phyloP scores from a whole-genome alignment of 805 yeast genomes.

The Jamesozyma rosinii region DNA sequence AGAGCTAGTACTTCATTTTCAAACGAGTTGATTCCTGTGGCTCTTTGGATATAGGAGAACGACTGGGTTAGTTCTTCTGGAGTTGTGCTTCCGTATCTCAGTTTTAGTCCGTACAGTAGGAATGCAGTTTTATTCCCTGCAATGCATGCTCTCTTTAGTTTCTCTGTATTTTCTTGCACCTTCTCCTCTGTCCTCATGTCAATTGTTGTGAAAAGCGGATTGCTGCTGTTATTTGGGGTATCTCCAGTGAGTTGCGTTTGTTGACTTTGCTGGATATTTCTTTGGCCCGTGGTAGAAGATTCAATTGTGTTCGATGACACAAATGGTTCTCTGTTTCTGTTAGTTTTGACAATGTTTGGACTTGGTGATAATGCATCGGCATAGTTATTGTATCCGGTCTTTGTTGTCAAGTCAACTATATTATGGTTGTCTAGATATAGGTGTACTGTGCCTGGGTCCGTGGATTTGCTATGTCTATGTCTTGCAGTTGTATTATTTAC shows the following conservation, averaged over 20 bases:
- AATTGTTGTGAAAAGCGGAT: constrained; percentile 29
- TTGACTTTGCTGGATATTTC: background rate
- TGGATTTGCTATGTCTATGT: constrained; percentile 4
- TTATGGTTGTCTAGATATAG: constrained; percentile 2
- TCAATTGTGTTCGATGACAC: no score
- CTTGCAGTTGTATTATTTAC: background rate
- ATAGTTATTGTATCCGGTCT: background rate
- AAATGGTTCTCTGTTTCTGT: background rate
- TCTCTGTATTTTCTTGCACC: constrained; percentile 59
- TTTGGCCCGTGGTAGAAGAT: background rate
- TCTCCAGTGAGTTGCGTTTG: background rate
- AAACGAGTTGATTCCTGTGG: constrained; percentile 33
- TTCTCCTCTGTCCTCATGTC: constrained; percentile 49
- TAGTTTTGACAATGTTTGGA: background rate
- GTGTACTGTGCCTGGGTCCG: constrained; percentile 1
- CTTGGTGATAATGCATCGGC: background rate
- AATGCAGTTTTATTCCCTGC: constrained; percentile 57
- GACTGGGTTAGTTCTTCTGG: constrained; percentile 46
- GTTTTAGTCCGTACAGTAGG: constrained; percentile 58
- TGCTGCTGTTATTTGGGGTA: background rate
- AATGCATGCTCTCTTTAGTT: constrained; percentile 54
- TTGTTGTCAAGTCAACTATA: constrained; percentile 1
- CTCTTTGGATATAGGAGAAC: constrained; percentile 51
- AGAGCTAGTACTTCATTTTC: constrained; percentile 16
- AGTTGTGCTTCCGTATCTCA: constrained; percentile 62